These are phyloP conservation scores for Leccinum arenicola DNA, from an alignment of 768 basidiomycete genomes.

Conservation along the genomic window DNA sequence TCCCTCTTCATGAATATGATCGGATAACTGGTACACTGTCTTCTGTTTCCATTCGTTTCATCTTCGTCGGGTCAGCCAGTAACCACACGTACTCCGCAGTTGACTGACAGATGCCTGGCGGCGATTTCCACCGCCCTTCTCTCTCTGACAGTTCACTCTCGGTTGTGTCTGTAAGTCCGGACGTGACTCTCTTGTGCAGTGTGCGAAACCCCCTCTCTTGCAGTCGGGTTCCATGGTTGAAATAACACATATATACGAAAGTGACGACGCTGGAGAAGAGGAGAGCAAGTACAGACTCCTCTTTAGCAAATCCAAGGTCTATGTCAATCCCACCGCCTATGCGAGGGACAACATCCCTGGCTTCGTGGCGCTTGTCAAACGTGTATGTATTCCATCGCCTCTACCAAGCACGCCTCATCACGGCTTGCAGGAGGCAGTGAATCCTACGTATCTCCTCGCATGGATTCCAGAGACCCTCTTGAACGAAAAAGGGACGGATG, in stretches of 20 bases:
- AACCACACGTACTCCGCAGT: constrained; percentile 8
- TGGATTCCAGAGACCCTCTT: constrained; percentile 92
- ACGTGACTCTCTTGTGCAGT: not conserved
- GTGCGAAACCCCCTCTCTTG: constrained; percentile 9
- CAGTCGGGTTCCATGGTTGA: constrained; percentile 71
- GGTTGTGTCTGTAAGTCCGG: constrained; percentile 43
- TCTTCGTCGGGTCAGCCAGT: not conserved
- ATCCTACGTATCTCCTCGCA: constrained; percentile 77
- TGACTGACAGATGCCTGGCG: constrained; percentile 2
- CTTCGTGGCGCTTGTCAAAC: constrained; percentile 88
- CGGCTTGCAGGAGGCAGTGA: constrained; percentile 59
- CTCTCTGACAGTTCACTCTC: constrained; percentile 47
- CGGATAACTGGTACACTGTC: too few species aligned
- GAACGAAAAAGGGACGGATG: constrained; percentile 74
- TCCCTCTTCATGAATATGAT: too few species aligned
- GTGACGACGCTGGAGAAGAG: constrained; percentile 38
- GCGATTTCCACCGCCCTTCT: constrained; percentile 26
- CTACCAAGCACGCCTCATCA: constrained; percentile 8
- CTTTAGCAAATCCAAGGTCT: constrained; percentile 92
- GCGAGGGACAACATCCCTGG: constrained; percentile 92
- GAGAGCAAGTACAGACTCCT: constrained; percentile 69
- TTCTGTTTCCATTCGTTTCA: too few species aligned
- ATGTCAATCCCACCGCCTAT: constrained; percentile 92
- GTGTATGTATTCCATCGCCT: constrained; percentile 46
- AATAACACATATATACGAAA: constrained; percentile 46